Percentiles rank a stretch among this genome's conserved stretches.
These are phyloP conservation scores for Bruguiera hainesii DNA, from an alignment of 441 rosid species.

Conservation along the genomic window DNA sequence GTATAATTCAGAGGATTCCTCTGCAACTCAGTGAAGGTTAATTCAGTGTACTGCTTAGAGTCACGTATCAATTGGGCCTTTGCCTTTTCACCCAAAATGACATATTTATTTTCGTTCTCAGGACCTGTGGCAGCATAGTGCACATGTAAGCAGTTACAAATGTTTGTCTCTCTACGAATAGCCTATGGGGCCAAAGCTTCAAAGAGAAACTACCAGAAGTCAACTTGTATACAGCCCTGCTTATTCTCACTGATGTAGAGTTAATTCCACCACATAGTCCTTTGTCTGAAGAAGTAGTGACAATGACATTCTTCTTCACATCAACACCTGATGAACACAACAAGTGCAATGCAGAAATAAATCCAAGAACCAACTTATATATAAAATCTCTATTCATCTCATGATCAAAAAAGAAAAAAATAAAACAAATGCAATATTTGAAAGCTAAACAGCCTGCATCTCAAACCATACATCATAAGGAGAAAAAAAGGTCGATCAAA, in stretches of 20 bases:
- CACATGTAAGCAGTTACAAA: slow-evolving; percentile 14
- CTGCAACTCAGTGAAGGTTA: slow-evolving; percentile 68
- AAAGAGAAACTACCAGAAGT: slow-evolving; percentile 55
- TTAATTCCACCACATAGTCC: slow-evolving; percentile 99
- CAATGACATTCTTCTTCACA: slow-evolving; percentile 85
- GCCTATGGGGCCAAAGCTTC: slow-evolving; percentile 1
- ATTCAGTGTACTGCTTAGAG: slow-evolving; percentile 68
- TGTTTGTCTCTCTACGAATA: slow-evolving; percentile 1
- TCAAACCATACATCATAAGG: neutral
- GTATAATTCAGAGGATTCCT: slow-evolving; percentile 89
- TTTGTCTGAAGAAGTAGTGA: slow-evolving; percentile 90
- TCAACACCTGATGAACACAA: slow-evolving; percentile 52
- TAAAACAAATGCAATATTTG: neutral
- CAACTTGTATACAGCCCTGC: slow-evolving; percentile 69
- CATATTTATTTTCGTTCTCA: slow-evolving; percentile 77
- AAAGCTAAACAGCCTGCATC: neutral
- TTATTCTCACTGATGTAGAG: slow-evolving; percentile 80
- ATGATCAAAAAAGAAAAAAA: neutral
- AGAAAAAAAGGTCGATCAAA: neutral
- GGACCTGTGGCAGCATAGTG: slow-evolving; percentile 50
- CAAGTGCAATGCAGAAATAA: slow-evolving; percentile 2
- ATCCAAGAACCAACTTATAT: neutral
- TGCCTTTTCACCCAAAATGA: slow-evolving; percentile 86
- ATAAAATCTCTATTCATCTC: neutral
- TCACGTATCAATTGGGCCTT: slow-evolving; percentile 77